These are phyloP conservation scores for Reutealis trisperma DNA, from an alignment of 345 rosid species.

Conservation along the genomic window DNA sequence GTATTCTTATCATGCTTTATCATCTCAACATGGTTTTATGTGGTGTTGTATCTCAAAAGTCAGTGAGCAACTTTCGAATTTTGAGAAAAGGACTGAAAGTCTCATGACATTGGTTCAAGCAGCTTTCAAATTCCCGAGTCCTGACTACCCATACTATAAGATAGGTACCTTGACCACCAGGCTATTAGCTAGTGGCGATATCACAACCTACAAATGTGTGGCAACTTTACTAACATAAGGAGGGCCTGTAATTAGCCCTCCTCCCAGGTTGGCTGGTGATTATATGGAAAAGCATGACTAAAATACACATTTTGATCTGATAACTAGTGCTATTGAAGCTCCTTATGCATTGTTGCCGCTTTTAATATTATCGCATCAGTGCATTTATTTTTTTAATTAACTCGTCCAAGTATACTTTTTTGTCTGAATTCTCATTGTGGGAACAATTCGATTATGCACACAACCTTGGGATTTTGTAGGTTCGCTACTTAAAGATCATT, in stretches of 20 bases:
- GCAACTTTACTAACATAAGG: background rate
- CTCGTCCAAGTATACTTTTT: background rate
- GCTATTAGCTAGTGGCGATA: background rate
- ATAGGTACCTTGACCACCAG: background rate
- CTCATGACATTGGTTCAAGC: background rate
- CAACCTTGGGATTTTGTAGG: constrained; percentile 45
- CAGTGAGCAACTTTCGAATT: no score
- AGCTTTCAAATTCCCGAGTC: background rate
- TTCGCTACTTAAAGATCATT: constrained; percentile 92
- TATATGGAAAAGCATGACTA: background rate
- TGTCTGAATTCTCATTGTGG: background rate
- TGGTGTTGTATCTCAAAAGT: no score
- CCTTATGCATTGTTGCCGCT: background rate
- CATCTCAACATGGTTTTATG: no score
- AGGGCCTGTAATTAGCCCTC: background rate
- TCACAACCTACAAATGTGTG: background rate
- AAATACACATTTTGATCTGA: background rate
- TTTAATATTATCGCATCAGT: background rate
- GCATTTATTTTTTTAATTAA: background rate
- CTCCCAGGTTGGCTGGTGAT: background rate
- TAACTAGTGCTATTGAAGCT: background rate
- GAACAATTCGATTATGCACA: background rate
- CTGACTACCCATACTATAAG: background rate
- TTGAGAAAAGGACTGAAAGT: background rate
- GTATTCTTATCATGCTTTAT: no score